A percentile compares a stretch with the other conserved stretches of the same genome.
Conservation (phyloP, 192 early-diverging fungal genomes). For the Gamsiella multidivaricata region DNA sequence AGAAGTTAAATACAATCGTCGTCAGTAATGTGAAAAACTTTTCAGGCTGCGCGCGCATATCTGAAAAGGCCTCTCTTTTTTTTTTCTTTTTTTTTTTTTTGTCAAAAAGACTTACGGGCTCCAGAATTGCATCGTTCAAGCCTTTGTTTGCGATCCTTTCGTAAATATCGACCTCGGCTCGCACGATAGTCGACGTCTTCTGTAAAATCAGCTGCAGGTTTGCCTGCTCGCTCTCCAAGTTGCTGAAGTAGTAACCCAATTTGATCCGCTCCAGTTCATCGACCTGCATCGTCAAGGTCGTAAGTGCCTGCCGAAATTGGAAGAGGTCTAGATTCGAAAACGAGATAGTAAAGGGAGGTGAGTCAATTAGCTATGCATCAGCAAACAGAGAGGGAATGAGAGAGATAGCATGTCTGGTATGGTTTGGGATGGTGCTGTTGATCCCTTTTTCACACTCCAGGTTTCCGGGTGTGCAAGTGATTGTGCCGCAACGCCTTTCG, state of each 20-base stretch:
- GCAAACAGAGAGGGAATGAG: not conserved
- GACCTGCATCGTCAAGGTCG: conserved; percentile 58
- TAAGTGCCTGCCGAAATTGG: conserved; percentile 54
- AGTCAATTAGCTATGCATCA: not conserved
- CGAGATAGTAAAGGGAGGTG: not conserved
- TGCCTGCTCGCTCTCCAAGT: conserved; percentile 57
- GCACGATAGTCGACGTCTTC: conserved; percentile 57
- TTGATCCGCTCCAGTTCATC: conserved; percentile 64
- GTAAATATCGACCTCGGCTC: conserved; percentile 61
- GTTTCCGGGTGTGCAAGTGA: too few species aligned
- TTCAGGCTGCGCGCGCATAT: too few species aligned
- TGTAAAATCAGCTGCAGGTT: conserved; percentile 58
- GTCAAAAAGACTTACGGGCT: conserved; percentile 36
- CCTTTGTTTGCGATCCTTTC: conserved; percentile 62
- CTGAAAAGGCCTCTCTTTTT: too few species aligned
- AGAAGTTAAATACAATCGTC: too few species aligned
- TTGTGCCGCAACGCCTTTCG: not conserved
- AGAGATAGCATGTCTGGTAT: not conserved
- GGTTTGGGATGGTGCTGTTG: too few species aligned
- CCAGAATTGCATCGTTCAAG: conserved; percentile 59
- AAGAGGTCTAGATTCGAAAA: conserved; percentile 44
- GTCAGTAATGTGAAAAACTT: too few species aligned
- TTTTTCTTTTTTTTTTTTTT: too few species aligned
- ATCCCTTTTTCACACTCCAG: too few species aligned
- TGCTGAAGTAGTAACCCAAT: conserved; percentile 54